phyloP scores from a whole-genome alignment of 192 early-diverging fungal genomes.

The Coemansia sp. region DNA sequence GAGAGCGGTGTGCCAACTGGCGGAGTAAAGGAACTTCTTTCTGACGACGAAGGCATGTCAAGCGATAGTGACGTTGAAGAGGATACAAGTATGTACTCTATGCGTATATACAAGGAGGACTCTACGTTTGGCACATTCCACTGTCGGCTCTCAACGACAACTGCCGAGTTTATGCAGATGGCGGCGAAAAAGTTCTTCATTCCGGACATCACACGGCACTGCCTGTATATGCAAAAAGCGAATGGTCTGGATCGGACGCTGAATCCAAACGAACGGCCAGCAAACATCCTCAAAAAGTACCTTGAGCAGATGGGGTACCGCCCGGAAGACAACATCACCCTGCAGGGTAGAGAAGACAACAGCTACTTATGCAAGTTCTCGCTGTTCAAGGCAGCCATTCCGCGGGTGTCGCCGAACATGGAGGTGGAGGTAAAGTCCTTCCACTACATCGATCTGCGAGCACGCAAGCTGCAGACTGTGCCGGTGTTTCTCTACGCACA shows the following conservation, averaged over 20 bases:
- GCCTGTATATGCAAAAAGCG: slow-evolving; percentile 50
- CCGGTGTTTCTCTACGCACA: slow-evolving; percentile 74
- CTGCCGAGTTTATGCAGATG: slow-evolving; percentile 71
- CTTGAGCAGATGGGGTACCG: slow-evolving; percentile 81
- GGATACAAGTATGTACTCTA: slow-evolving; percentile 54
- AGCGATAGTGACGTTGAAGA: slow-evolving; percentile 43
- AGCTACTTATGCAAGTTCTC: slow-evolving; percentile 81
- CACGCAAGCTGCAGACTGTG: slow-evolving; percentile 72
- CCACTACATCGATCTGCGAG: slow-evolving; percentile 69
- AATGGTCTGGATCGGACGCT: slow-evolving; percentile 70
- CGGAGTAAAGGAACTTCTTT: slow-evolving; percentile 30
- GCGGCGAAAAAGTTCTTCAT: slow-evolving; percentile 83
- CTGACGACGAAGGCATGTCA: slow-evolving; percentile 29
- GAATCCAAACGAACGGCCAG: slow-evolving; percentile 65
- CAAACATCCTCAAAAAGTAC: slow-evolving; percentile 68
- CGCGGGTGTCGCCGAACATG: slow-evolving; percentile 55
- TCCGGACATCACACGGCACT: slow-evolving; percentile 60
- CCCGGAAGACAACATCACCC: slow-evolving; percentile 71
- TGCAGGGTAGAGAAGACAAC: slow-evolving; percentile 81
- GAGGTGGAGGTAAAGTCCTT: slow-evolving; percentile 55
- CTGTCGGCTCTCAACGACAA: slow-evolving; percentile 65
- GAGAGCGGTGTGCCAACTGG: slow-evolving; percentile 22
- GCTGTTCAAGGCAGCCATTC: slow-evolving; percentile 60
- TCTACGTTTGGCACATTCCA: slow-evolving; percentile 78
- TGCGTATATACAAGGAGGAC: slow-evolving; percentile 79